Evolutionary conservation across 2,329 filamentous ascomycete species (phyloP).

Genomic region (Scolecobasidium constrictum): DNA sequence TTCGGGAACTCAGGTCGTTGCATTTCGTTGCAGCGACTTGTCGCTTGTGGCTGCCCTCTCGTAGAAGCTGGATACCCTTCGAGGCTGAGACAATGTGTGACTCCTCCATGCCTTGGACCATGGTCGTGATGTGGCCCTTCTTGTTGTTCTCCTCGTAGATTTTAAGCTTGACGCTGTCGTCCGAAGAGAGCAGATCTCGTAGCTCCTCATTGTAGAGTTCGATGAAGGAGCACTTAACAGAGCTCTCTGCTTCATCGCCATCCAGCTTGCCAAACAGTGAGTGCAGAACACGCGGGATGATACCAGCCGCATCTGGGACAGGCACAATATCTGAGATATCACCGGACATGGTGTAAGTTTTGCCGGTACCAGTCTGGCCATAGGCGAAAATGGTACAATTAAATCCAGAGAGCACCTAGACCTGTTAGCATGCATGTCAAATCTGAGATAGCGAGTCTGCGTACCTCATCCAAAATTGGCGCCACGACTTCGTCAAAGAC

Average conservation of each 20-base stretch:
- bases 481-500: constrained; percentile 92
- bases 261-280: constrained; percentile 80
- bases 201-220: constrained; percentile 98
- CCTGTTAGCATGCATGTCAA: neutral
- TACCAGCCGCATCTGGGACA: constrained; percentile 82
- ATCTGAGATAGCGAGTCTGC: neutral
- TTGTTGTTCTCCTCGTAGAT: constrained; percentile 87
- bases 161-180: constrained; percentile 80
- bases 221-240: constrained; percentile 96
- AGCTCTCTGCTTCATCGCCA: constrained; percentile 67
- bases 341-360: constrained; percentile 98
- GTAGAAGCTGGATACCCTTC: constrained; percentile 79
- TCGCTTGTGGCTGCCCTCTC: constrained; percentile 80
- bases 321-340: constrained; percentile 90
- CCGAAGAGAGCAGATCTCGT: constrained; percentile 71
- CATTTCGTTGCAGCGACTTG: constrained; percentile 99
- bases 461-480: constrained; percentile 84
- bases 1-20: constrained; percentile 93
- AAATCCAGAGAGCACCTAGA: constrained; percentile 79
- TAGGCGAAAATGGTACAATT: constrained; percentile 99
- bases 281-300: constrained; percentile 85
- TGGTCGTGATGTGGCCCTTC: constrained; percentile 71
- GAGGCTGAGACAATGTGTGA: constrained; percentile 77
- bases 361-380: constrained; percentile 93
- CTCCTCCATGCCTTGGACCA: constrained; percentile 98